Conservation (phyloP, 441 rosid genomes). For the Pelargonium citronellum region DNA sequence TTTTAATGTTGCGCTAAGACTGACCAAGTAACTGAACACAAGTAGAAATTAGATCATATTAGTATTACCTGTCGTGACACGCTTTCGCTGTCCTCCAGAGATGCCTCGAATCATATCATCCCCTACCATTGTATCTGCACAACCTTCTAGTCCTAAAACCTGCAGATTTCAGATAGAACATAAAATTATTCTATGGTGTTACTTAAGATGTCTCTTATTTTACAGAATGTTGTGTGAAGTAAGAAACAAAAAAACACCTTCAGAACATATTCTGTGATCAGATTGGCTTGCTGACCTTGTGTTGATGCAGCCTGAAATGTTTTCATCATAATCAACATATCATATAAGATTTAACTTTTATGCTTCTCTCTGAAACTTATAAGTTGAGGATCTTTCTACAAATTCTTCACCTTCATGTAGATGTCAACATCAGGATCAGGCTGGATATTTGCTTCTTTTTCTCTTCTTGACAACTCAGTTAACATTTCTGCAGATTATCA, state of each 20-base stretch:
- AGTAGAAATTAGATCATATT: too few relatives aligned
- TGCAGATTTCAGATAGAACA: slow-evolving; percentile 8
- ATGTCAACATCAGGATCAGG: slow-evolving; percentile 57
- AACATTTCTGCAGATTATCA: slow-evolving; percentile 36
- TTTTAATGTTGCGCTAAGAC: too few relatives aligned
- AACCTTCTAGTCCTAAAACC: slow-evolving; percentile 44
- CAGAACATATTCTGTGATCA: slow-evolving; percentile 57
- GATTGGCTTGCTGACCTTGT: slow-evolving; percentile 54
- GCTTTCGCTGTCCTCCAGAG: slow-evolving; percentile 58
- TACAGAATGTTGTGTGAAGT: slow-evolving; percentile 21
- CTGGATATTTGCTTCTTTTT: slow-evolving; percentile 41
- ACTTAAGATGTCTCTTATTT: slow-evolving; percentile 1
- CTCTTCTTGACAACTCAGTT: slow-evolving; percentile 43
- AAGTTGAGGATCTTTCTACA: background rate
- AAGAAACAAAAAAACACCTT: slow-evolving; percentile 33
- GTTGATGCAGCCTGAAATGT: slow-evolving; percentile 43
- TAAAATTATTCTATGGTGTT: too few relatives aligned
- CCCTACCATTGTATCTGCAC: slow-evolving; percentile 49
- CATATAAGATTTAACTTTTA: background rate
- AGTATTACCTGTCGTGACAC: slow-evolving; percentile 45
- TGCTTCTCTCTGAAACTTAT: background rate
- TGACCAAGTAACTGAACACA: too few relatives aligned
- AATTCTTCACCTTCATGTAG: slow-evolving; percentile 48
- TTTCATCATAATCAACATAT: too few relatives aligned
- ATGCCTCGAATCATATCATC: slow-evolving; percentile 47